A percentile compares a stretch with the other conserved stretches of the same genome.
phyloP scores from a whole-genome alignment of 2,329 filamentous ascomycete genomes.

The Trichoderma harzianum region DNA sequence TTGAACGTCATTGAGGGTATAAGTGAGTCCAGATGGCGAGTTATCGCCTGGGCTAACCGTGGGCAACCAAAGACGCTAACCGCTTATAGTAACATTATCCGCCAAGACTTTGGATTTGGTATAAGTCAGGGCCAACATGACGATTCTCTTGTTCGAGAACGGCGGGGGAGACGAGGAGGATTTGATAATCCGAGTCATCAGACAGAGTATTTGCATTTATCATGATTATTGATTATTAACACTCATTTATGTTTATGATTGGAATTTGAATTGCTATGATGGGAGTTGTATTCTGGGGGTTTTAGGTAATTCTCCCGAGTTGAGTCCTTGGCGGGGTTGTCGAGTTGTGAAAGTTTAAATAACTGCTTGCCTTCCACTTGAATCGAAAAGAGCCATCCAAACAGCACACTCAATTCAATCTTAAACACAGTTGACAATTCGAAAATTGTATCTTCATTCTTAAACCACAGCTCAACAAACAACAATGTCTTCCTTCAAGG shows the following conservation, averaged over 20 bases:
- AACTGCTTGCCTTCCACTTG: not conserved
- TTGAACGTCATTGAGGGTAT: not conserved
- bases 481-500: slow-evolving; percentile 20
- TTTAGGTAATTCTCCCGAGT: not conserved
- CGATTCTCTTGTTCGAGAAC: not conserved
- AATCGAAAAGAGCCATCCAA: not conserved
- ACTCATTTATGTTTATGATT: not conserved
- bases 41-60: not conserved
- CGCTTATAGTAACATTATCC: slow-evolving; percentile 1
- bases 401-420: not conserved
- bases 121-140: not conserved
- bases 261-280: not conserved
- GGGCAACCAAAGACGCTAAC: not conserved
- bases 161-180: not conserved
- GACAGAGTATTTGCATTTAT: not conserved
- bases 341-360: not conserved
- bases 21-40: not conserved
- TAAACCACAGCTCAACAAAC: not conserved
- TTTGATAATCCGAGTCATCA: not conserved
- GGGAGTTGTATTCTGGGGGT: not conserved
- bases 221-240: not conserved
- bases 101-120: not conserved
- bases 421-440: not conserved
- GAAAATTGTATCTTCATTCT: not conserved
- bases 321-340: not conserved